phyloP scores from a whole-genome alignment of 345 rosid genomes.

The Aurinia saxatilis region DNA sequence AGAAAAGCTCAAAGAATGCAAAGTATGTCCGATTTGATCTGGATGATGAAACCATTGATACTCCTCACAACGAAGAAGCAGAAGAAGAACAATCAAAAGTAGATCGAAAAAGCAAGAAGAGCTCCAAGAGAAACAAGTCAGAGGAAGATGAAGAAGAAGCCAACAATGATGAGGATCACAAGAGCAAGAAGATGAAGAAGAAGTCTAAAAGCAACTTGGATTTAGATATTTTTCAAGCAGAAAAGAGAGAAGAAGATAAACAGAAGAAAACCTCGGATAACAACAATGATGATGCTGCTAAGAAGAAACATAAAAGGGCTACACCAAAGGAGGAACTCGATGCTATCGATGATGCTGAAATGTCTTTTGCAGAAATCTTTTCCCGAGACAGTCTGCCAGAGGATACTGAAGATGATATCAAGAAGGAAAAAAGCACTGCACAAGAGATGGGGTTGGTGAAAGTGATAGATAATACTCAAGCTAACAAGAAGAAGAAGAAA shows the following conservation, averaged over 20 bases:
- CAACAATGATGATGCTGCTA: background rate
- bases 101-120: conserved; percentile 20
- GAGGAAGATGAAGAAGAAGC: conserved; percentile 10
- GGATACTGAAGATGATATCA: conserved; percentile 12
- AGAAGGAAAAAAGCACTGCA: conserved; percentile 23
- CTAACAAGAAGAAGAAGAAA: conserved; percentile 36
- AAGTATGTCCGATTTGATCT: conserved; percentile 18
- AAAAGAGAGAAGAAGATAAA: background rate
- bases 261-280: conserved; percentile 8
- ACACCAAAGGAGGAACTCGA: conserved; percentile 37
- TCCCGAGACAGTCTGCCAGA: conserved; percentile 12
- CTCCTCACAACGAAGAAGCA: conserved; percentile 15
- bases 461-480: conserved; percentile 26
- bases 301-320: conserved; percentile 28
- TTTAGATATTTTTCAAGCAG: background rate
- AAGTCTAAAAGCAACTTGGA: conserved; percentile 17
- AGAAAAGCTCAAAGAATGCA: conserved; percentile 31
- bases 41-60: conserved; percentile 23
- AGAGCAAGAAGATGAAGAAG: conserved; percentile 21
- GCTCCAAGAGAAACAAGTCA: conserved; percentile 18
- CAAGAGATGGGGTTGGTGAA: conserved; percentile 18
- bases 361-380: conserved; percentile 59
- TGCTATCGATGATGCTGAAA: conserved; percentile 50
- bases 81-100: conserved; percentile 9
- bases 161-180: background rate